phyloP scores from a whole-genome alignment of 345 rosid genomes.

The Lenwebbia sp. region DNA sequence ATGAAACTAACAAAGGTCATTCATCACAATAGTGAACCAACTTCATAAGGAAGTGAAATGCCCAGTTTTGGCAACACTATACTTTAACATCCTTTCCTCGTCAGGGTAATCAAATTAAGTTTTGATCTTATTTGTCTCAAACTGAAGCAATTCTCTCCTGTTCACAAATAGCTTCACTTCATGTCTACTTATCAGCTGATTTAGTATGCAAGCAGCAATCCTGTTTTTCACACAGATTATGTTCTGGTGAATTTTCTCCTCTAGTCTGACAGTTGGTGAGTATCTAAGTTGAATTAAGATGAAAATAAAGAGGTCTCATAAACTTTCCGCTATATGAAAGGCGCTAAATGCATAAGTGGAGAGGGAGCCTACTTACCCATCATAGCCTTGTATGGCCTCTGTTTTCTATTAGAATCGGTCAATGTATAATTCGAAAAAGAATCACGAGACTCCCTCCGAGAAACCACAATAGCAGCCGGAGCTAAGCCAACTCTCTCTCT shows the following conservation, averaged over 20 bases:
- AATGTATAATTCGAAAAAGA: constrained; percentile 44
- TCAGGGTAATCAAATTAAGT: neutral
- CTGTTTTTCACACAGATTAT: neutral
- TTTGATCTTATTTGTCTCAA: neutral
- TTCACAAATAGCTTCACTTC: neutral
- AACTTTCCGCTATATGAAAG: neutral
- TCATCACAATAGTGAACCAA: neutral
- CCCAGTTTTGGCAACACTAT: neutral
- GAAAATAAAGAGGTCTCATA: neutral
- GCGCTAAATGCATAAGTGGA: neutral
- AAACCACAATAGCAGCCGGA: constrained; percentile 67
- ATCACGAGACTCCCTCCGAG: constrained; percentile 43
- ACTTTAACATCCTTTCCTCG: neutral
- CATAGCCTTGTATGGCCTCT: constrained; percentile 31
- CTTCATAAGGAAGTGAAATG: neutral
- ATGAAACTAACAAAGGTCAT: neutral
- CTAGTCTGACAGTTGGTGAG: neutral
- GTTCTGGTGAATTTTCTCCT: neutral
- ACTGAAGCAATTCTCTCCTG: neutral
- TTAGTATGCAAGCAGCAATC: neutral
- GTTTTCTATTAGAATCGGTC: constrained; percentile 52
- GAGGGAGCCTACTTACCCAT: constrained; percentile 34
- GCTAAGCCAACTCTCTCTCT: constrained; percentile 66
- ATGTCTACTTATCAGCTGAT: neutral
- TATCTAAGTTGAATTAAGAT: neutral